phyloP scores from a whole-genome alignment of 495 filamentous ascomycete species.

The Evansstolkia leycettana region DNA sequence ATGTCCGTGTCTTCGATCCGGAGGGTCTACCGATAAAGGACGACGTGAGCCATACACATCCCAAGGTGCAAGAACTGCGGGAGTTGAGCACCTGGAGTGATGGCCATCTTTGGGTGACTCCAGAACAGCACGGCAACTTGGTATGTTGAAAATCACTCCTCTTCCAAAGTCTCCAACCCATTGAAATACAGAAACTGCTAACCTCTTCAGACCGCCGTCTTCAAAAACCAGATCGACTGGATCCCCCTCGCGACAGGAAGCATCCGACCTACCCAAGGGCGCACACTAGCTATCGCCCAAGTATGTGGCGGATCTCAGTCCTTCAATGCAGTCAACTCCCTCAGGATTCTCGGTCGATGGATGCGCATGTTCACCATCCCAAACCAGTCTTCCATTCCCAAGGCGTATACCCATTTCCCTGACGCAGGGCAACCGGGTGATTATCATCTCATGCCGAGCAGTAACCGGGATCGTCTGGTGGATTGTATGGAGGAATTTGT shows the following conservation, averaged over 20 bases:
- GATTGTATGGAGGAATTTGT: conserved; percentile 75
- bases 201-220: conserved; percentile 46
- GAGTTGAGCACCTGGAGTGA: conserved; percentile 55
- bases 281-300: conserved; percentile 53
- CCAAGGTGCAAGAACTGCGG: conserved; percentile 55
- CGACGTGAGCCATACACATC: conserved; percentile 42
- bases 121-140: conserved; percentile 60
- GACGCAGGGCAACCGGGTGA: conserved; percentile 40
- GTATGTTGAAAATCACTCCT: conserved; percentile 26
- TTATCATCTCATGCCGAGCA: conserved; percentile 43
- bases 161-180: not conserved
- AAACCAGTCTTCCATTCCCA: conserved; percentile 56
- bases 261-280: conserved; percentile 57
- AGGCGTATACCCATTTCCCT: conserved; percentile 53
- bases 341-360: conserved; percentile 60
- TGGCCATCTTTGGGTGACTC: conserved; percentile 56
- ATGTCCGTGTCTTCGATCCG: conserved; percentile 55
- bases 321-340: conserved; percentile 61
- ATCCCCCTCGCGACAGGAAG: conserved; percentile 51
- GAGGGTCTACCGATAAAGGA: conserved; percentile 50
- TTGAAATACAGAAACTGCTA: not conserved
- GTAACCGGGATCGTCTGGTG: conserved; percentile 53
- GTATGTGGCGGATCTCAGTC: conserved; percentile 58
- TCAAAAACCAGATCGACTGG: conserved; percentile 73
- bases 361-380: conserved; percentile 70